Conservation (phyloP, 129 eudicot species). For the Flaveria ramosissima region DNA sequence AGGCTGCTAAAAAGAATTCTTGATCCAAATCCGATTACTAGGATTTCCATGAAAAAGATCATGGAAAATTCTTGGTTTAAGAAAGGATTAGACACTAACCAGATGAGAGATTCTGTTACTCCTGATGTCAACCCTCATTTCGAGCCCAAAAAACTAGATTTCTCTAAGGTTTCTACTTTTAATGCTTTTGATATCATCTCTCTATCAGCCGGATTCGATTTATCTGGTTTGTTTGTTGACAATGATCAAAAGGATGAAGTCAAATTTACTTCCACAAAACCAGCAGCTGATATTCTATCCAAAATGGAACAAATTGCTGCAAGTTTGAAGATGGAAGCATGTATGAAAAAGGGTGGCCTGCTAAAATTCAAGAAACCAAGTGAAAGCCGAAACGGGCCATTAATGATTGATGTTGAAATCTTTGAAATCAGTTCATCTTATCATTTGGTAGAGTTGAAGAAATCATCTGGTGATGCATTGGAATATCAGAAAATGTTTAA, state of each 20-base stretch:
- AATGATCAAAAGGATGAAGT: constrained; percentile 60
- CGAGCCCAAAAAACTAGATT: constrained; percentile 40
- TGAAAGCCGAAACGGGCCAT: constrained; percentile 34
- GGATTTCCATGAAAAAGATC: constrained; percentile 66
- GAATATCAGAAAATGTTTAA: constrained; percentile 59
- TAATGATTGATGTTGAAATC: constrained; percentile 50
- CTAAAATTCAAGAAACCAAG: constrained; percentile 45
- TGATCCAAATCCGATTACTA: constrained; percentile 67
- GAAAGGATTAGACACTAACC: constrained; percentile 47
- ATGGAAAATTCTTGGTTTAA: constrained; percentile 68
- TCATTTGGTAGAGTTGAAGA: constrained; percentile 68
- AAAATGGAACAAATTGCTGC: constrained; percentile 61
- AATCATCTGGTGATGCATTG: constrained; percentile 51
- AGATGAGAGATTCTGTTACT: constrained; percentile 1
- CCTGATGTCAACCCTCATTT: constrained; percentile 11
- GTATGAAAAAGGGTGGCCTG: constrained; percentile 53
- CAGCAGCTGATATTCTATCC: constrained; percentile 49
- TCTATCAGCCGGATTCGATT: constrained; percentile 68
- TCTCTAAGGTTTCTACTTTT: constrained; percentile 39
- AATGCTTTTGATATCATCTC: constrained; percentile 84
- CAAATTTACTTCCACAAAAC: constrained; percentile 55
- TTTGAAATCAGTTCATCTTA: constrained; percentile 56
- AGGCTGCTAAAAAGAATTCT: constrained; percentile 62
- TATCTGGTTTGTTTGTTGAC: constrained; percentile 77
- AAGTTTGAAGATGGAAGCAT: constrained; percentile 47